phyloP scores from a whole-genome alignment of 768 basidiomycete genomes.

The Artomyces pyxidatus region DNA sequence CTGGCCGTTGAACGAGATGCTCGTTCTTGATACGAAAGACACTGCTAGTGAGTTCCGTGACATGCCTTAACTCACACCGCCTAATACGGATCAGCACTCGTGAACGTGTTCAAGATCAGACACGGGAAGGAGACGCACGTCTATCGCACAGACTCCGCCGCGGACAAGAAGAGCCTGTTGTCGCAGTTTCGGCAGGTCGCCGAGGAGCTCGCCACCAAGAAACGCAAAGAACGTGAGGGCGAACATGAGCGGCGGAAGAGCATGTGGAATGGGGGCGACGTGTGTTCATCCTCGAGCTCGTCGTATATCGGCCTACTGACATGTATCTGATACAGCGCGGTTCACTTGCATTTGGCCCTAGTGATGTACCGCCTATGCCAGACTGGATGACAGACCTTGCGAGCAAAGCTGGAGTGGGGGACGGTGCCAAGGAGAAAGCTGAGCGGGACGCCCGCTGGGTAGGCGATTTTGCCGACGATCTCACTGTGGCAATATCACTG shows the following conservation, averaged over 20 bases:
- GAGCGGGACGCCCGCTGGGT: conserved; percentile 84
- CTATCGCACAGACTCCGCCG: conserved; percentile 72
- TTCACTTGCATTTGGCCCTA: conserved; percentile 23
- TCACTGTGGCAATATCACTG: conserved; percentile 86
- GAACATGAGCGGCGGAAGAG: conserved; percentile 86
- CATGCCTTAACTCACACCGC: not conserved
- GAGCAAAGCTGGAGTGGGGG: conserved; percentile 42
- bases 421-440: conserved; percentile 59
- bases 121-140: conserved; percentile 93
- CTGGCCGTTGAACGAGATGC: conserved; percentile 89
- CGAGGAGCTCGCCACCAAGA: conserved; percentile 83
- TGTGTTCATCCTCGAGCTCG: conserved; percentile 19
- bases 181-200: conserved; percentile 85
- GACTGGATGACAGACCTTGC: conserved; percentile 74
- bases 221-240: conserved; percentile 88
- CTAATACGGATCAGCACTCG: conserved; percentile 44
- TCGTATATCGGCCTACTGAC: not conserved
- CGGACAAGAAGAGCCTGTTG: conserved; percentile 84
- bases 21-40: conserved; percentile 95
- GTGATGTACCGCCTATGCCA: conserved; percentile 50
- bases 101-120: conserved; percentile 95
- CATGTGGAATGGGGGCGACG: conserved; percentile 47
- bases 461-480: conserved; percentile 84
- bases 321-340: conserved; percentile 19
- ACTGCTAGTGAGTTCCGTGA: conserved; percentile 59